Evolutionary conservation across 2,329 filamentous ascomycete genomes (phyloP).

Genomic region (Periconia macrospinosa): DNA sequence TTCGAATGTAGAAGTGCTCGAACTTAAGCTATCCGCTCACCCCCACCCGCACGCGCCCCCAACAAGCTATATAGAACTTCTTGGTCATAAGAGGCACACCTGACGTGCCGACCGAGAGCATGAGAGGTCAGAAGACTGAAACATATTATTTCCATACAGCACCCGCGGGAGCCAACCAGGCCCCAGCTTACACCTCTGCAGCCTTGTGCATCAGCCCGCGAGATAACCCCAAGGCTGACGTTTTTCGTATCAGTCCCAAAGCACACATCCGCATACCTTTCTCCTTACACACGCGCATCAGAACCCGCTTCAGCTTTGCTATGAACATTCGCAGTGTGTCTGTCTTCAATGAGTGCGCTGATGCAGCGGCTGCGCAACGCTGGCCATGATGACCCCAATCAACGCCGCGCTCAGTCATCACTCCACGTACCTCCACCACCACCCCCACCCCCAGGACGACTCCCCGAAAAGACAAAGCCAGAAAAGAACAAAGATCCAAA

Average conservation of each 20-base stretch:
- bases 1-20: no score
- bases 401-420: not conserved
- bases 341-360: slow-evolving; percentile 13
- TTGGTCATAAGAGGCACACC: no score
- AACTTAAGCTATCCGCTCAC: no score
- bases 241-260: not conserved
- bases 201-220: not conserved
- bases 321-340: not conserved
- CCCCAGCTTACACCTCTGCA: not conserved
- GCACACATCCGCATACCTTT: not conserved
- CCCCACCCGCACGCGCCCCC: no score
- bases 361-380: slow-evolving; percentile 9
- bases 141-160: not conserved
- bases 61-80: no score
- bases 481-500: slow-evolving; percentile 25
- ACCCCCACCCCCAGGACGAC: not conserved
- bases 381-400: slow-evolving; percentile 1
- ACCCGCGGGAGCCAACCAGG: not conserved
- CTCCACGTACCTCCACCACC: not conserved
- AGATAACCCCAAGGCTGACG: not conserved
- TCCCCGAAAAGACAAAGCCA: slow-evolving; percentile 8
- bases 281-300: not conserved
- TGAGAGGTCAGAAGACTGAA: not conserved
- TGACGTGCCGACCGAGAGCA: not conserved
- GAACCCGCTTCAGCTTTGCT: not conserved